Evolutionary conservation across 257 asterid genomes (phyloP).

Genomic region (Penstemon barbatus): DNA sequence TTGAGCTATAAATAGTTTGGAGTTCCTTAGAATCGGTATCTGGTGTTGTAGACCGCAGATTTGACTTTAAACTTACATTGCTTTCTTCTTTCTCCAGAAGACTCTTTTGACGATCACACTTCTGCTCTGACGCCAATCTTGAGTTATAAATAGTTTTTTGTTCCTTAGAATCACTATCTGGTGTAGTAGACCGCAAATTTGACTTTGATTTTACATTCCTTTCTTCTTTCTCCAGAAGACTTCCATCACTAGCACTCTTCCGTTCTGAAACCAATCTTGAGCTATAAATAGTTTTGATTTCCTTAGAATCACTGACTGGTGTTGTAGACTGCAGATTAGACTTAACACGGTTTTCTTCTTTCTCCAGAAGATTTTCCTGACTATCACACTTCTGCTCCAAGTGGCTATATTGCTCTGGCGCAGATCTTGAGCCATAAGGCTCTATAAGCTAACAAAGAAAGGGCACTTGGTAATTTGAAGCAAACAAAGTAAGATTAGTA

Average conservation of each 20-base stretch:
- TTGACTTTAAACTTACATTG: slow-evolving; percentile 61
- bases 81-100: slow-evolving; percentile 54
- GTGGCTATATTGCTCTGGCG: slow-evolving; percentile 48
- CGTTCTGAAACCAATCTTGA: slow-evolving; percentile 49
- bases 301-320: slow-evolving; percentile 79
- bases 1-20: slow-evolving; percentile 80
- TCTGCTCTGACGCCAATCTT: slow-evolving; percentile 55
- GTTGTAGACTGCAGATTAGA: slow-evolving; percentile 49
- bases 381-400: slow-evolving; percentile 53
- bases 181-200: slow-evolving; percentile 45
- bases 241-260: slow-evolving; percentile 47
- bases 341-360: slow-evolving; percentile 58
- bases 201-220: slow-evolving; percentile 60
- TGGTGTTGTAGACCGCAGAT: slow-evolving; percentile 46
- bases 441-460: slow-evolving; percentile 47
- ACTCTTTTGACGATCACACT: slow-evolving; percentile 45
- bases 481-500: slow-evolving; percentile 17
- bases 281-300: slow-evolving; percentile 87
- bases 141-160: slow-evolving; percentile 37
- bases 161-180: slow-evolving; percentile 64
- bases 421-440: slow-evolving; percentile 57
- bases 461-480: slow-evolving; percentile 15
- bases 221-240: slow-evolving; percentile 53
- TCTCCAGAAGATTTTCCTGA: slow-evolving; percentile 48
- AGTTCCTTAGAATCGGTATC: slow-evolving; percentile 84